Conservation (phyloP, 2,329 filamentous ascomycete species). For the Penicillium sp. region DNA sequence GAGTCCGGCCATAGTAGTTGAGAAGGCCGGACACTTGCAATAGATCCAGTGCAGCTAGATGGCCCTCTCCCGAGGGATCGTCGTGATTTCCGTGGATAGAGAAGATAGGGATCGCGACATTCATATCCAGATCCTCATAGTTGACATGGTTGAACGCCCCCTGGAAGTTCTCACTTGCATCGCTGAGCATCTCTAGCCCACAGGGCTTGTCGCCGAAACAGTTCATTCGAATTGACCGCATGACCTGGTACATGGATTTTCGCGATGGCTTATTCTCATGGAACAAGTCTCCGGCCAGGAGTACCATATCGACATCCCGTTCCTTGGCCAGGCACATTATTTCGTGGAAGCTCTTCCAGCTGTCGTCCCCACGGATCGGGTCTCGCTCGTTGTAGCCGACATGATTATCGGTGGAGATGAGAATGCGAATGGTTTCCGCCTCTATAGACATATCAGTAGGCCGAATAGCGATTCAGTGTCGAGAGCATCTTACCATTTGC, state of each 20-base stretch:
- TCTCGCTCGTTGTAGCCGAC: slow-evolving; percentile 95
- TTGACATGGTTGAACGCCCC: slow-evolving; percentile 92
- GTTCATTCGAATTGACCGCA: slow-evolving; percentile 89
- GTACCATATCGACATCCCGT: slow-evolving; percentile 94
- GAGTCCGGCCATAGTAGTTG: slow-evolving; percentile 93
- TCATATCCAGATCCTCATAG: slow-evolving; percentile 96
- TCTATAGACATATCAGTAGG: slow-evolving; percentile 36
- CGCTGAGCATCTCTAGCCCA: slow-evolving; percentile 89
- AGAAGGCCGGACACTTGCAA: slow-evolving; percentile 87
- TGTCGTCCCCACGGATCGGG: slow-evolving; percentile 91
- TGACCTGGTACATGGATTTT: slow-evolving; percentile 95
- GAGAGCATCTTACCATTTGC: slow-evolving; percentile 29
- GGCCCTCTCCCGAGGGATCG: slow-evolving; percentile 93
- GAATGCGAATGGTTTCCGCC: slow-evolving; percentile 86
- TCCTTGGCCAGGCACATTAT: slow-evolving; percentile 84
- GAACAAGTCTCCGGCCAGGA: slow-evolving; percentile 91
- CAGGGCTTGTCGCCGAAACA: slow-evolving; percentile 95
- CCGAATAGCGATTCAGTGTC: not conserved
- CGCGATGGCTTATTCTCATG: slow-evolving; percentile 97
- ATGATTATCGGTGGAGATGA: slow-evolving; percentile 95
- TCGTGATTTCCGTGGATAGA: slow-evolving; percentile 99
- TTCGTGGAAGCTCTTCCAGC: slow-evolving; percentile 94
- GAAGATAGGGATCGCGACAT: slow-evolving; percentile 94
- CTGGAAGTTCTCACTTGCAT: slow-evolving; percentile 86
- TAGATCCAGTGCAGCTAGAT: slow-evolving; percentile 85